Evolutionary conservation across 176 grass and related monocot genomes (phyloP).

Genomic region (Metroxylon sagu): DNA sequence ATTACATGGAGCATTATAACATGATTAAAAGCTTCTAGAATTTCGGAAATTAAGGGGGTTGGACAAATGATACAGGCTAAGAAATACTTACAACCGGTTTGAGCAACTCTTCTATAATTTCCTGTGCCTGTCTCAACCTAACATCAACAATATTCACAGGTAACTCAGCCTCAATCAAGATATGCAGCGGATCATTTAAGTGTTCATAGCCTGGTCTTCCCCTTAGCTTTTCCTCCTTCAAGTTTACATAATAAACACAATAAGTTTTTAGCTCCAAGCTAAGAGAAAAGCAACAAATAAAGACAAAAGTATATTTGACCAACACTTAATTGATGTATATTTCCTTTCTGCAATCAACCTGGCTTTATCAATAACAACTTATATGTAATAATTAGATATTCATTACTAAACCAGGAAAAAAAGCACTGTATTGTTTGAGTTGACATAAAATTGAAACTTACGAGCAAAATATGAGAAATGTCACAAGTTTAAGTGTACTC

Average conservation of each 20-base stretch:
- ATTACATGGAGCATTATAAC: neutral
- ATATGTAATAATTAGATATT: too few relatives aligned
- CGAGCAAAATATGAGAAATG: too few relatives aligned
- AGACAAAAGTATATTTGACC: too few relatives aligned
- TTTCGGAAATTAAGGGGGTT: too few relatives aligned
- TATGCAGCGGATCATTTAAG: slow-evolving; percentile 87
- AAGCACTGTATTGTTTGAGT: too few relatives aligned
- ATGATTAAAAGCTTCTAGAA: neutral
- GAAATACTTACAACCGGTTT: slow-evolving; percentile 66
- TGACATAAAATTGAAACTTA: too few relatives aligned
- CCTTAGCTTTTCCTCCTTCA: slow-evolving; percentile 86
- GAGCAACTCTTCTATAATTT: slow-evolving; percentile 88
- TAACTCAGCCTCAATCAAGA: slow-evolving; percentile 93
- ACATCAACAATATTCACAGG: slow-evolving; percentile 75
- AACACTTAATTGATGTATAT: too few relatives aligned
- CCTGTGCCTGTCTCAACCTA: slow-evolving; percentile 80
- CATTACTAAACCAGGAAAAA: too few relatives aligned
- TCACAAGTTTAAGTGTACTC: too few relatives aligned
- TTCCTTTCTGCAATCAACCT: too few relatives aligned
- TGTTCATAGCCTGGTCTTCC: slow-evolving; percentile 89
- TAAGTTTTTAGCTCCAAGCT: neutral
- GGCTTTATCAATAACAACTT: too few relatives aligned
- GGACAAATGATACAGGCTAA: neutral
- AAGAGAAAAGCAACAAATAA: slow-evolving; percentile 13
- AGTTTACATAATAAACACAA: neutral